These are phyloP conservation scores for Hortiboletus campestris DNA, from an alignment of 768 basidiomycete genomes.

Conservation along the genomic window DNA sequence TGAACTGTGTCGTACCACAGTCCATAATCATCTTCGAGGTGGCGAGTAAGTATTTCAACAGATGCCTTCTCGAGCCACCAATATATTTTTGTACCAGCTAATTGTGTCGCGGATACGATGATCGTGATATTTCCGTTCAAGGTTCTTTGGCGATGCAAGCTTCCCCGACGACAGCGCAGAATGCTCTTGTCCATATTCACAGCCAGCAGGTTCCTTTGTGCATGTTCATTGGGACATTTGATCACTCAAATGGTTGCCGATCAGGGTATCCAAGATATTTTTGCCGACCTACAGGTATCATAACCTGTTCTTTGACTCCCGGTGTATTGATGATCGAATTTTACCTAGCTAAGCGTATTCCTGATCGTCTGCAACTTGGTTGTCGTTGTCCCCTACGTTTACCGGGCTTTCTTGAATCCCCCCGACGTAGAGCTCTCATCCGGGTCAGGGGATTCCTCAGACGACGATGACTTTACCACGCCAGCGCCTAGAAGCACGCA, in stretches of 20 bases:
- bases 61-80: no score
- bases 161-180: constrained; percentile 13
- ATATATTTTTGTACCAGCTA: not conserved
- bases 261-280: not conserved
- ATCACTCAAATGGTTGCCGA: not conserved
- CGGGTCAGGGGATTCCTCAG: not conserved
- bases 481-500: not conserved
- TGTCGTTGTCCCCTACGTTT: constrained; percentile 11
- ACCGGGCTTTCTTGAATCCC: not conserved
- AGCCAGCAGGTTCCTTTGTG: constrained; percentile 6
- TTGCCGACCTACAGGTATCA: not conserved
- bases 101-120: not conserved
- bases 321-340: not conserved
- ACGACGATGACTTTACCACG: constrained; percentile 10
- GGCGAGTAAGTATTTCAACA: not conserved
- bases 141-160: constrained; percentile 15
- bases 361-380: constrained; percentile 15
- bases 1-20: not conserved
- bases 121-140: constrained; percentile 5
- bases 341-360: not conserved
- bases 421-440: not conserved
- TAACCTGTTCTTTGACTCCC: not conserved
- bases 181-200: constrained; percentile 19
- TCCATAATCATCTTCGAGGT: constrained; percentile 5
- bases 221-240: not conserved